Conservation (phyloP, 2,329 filamentous ascomycete genomes). For the Teratosphaeria destructans region DNA sequence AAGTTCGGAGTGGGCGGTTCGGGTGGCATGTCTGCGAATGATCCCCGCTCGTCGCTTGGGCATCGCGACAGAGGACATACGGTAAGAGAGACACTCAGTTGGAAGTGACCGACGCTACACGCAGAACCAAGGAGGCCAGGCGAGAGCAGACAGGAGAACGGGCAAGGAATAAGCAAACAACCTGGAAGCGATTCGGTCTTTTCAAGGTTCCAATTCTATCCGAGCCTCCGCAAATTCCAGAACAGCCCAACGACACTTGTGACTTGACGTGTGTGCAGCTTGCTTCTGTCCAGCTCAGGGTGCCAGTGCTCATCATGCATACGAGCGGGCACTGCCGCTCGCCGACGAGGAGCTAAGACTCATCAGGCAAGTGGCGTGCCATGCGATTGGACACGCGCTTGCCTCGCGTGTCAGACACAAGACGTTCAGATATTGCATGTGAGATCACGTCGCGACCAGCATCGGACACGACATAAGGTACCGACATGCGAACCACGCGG, state of each 20-base stretch:
- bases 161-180: neutral
- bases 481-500: neutral
- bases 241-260: neutral
- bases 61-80: conserved; percentile 7
- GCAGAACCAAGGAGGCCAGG: neutral
- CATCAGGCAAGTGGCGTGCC: neutral
- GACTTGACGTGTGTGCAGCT: neutral
- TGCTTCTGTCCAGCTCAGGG: no score
- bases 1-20: conserved; percentile 18
- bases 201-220: neutral
- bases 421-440: neutral
- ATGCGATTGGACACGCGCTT: neutral
- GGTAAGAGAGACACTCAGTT: neutral
- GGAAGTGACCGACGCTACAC: neutral
- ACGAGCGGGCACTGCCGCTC: neutral
- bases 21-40: conserved; percentile 13
- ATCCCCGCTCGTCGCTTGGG: neutral
- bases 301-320: neutral
- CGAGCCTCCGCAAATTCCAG: neutral
- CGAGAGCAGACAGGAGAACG: neutral
- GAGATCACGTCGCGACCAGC: neutral
- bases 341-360: neutral
- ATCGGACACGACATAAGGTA: neutral
- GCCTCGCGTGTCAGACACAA: neutral
- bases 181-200: neutral